A percentile compares a stretch with the other conserved stretches of the same genome.
Evolutionary conservation across 2,329 filamentous ascomycete species (phyloP).

Genomic region (Thielaviopsis populi): DNA sequence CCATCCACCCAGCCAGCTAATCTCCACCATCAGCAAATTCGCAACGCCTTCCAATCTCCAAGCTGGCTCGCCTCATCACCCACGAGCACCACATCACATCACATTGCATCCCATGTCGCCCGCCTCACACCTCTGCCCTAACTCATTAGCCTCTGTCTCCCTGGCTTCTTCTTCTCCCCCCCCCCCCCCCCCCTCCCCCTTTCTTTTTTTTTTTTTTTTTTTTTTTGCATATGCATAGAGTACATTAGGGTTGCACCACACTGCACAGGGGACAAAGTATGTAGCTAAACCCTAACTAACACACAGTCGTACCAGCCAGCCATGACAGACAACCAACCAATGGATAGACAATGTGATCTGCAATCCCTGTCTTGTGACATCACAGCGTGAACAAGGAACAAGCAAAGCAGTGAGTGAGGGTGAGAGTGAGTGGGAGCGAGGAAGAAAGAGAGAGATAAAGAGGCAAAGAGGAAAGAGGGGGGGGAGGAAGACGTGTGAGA

Average conservation of each 20-base stretch:
- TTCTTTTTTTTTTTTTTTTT: not conserved
- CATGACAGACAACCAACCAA: too few species aligned
- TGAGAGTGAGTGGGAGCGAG: too few species aligned
- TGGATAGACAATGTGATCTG: not conserved
- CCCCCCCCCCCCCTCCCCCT: too few species aligned
- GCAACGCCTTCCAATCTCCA: not conserved
- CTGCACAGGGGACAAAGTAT: not conserved
- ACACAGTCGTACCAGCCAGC: not conserved
- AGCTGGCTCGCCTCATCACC: not conserved
- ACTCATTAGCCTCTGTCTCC: too few species aligned
- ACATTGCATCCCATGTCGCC: not conserved
- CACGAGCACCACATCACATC: not conserved
- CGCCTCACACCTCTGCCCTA: too few species aligned
- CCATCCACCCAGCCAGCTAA: not conserved
- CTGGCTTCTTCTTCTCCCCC: not conserved
- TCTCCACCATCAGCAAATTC: not conserved
- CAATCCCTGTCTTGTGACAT: not conserved
- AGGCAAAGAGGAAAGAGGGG: not conserved
- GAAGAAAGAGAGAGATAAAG: not conserved
- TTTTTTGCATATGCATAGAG: not conserved
- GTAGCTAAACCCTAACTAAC: not conserved
- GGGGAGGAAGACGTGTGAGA: not conserved
- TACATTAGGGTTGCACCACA: not conserved
- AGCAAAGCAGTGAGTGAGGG: not conserved
- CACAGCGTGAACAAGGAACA: not conserved